These are phyloP conservation scores for Phytophthora podocarpi DNA, from an alignment of 352 stramenopile species.

Conservation along the genomic window DNA sequence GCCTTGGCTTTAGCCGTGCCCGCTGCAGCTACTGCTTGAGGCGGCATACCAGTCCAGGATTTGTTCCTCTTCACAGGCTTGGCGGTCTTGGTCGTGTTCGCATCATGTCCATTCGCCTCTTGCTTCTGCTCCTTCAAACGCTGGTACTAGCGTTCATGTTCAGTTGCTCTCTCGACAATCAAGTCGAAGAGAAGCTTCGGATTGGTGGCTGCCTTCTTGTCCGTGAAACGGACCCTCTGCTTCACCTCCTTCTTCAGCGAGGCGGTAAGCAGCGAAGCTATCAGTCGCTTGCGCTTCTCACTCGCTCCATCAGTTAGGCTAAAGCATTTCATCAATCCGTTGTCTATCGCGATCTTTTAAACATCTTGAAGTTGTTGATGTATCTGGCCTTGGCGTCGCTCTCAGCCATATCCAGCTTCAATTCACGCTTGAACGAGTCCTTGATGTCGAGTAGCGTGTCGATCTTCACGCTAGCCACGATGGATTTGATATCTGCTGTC, in stretches of 20 bases:
- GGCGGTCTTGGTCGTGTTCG: too few relatives aligned
- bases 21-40: too few relatives aligned
- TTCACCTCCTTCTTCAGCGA: conserved; percentile 15
- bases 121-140: conserved; percentile 6
- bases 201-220: background rate
- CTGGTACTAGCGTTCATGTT: background rate
- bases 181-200: conserved; percentile 5
- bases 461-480: background rate
- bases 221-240: conserved; percentile 1
- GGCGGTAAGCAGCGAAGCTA: background rate
- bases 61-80: background rate
- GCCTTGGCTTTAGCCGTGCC: background rate
- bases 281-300: conserved; percentile 11
- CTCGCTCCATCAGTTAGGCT: background rate
- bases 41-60: too few relatives aligned
- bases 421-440: background rate
- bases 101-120: background rate
- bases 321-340: too few relatives aligned
- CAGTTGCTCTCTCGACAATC: conserved; percentile 11
- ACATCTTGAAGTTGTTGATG: too few relatives aligned
- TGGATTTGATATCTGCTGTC: background rate
- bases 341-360: too few relatives aligned
- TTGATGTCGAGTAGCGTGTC: background rate
- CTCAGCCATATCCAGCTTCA: background rate
- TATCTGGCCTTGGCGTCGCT: too few relatives aligned